These are phyloP conservation scores for Acer campestre DNA, from an alignment of 345 rosid genomes.

Conservation along the genomic window DNA sequence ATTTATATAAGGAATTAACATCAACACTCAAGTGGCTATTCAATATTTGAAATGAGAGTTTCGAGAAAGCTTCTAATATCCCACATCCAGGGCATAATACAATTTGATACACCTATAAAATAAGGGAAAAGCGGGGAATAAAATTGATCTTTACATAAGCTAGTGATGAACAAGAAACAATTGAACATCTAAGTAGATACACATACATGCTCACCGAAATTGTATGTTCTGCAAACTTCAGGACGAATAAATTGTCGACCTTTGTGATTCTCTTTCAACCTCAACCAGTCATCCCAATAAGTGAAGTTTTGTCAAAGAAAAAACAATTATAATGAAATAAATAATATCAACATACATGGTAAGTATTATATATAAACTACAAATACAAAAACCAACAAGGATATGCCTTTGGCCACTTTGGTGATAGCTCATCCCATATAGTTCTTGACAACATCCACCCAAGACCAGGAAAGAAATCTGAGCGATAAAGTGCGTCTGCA, in stretches of 20 bases:
- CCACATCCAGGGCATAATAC: not conserved
- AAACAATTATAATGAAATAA: conserved; percentile 15
- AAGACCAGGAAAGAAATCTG: conserved; percentile 99
- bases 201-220: conserved; percentile 97
- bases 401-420: conserved; percentile 99
- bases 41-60: not conserved
- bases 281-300: conserved; percentile 99
- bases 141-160: not conserved
- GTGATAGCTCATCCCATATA: conserved; percentile 96
- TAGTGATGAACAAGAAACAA: conserved; percentile 15
- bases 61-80: conserved; percentile 3
- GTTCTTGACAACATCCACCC: conserved; percentile 94
- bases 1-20: not conserved
- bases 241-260: conserved; percentile 93
- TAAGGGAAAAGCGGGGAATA: not conserved
- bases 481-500: conserved; percentile 89
- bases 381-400: conserved; percentile 39
- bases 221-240: conserved; percentile 98
- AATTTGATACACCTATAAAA: not conserved
- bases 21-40: not conserved
- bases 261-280: conserved; percentile 85
- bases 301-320: conserved; percentile 75
- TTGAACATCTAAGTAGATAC: conserved; percentile 9
- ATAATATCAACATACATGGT: conserved; percentile 12
- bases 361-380: conserved; percentile 14